A percentile compares a stretch with the other conserved stretches of the same genome.
phyloP scores from a whole-genome alignment of 2,329 filamentous ascomycete species.

The Mycosphaerella arachidis region DNA sequence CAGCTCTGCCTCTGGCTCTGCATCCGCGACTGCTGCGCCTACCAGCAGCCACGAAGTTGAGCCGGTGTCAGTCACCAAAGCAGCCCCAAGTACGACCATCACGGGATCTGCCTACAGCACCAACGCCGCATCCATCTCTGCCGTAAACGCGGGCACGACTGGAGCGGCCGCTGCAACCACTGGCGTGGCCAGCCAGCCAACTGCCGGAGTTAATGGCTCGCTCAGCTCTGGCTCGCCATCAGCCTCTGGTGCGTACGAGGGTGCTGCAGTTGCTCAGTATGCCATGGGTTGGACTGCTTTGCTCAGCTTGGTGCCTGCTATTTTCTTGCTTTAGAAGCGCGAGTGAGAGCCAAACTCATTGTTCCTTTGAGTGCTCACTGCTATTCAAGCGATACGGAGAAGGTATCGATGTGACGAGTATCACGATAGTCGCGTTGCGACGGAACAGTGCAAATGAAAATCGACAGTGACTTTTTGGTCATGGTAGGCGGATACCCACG shows the following conservation, averaged over 20 bases:
- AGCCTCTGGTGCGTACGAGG: constrained; percentile 8
- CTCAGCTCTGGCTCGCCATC: constrained; percentile 4
- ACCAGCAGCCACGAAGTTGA: constrained; percentile 26
- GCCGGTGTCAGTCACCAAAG: constrained; percentile 17
- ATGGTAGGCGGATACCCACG: background rate
- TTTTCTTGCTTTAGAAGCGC: constrained; percentile 19
- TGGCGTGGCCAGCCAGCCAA: constrained; percentile 9
- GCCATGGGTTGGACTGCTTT: constrained; percentile 20
- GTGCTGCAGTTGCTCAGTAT: constrained; percentile 13
- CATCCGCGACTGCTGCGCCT: constrained; percentile 24
- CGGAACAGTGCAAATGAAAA: background rate
- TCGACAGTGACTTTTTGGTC: background rate
- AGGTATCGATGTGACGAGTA: background rate
- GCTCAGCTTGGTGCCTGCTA: constrained; percentile 21
- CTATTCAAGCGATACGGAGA: background rate
- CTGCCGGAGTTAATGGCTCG: constrained; percentile 10
- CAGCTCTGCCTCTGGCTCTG: constrained; percentile 13
- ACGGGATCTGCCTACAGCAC: constrained; percentile 24
- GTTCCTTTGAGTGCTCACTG: background rate
- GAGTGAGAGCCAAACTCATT: background rate
- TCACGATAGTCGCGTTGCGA: background rate
- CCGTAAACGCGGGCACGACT: constrained; percentile 19
- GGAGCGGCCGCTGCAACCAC: constrained; percentile 12
- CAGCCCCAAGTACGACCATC: constrained; percentile 19
- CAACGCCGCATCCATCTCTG: constrained; percentile 25